Base-by-base conservation (phyloP, 2,329 filamentous ascomycete genomes). In the Penicillium sclerotiorum region DNA sequence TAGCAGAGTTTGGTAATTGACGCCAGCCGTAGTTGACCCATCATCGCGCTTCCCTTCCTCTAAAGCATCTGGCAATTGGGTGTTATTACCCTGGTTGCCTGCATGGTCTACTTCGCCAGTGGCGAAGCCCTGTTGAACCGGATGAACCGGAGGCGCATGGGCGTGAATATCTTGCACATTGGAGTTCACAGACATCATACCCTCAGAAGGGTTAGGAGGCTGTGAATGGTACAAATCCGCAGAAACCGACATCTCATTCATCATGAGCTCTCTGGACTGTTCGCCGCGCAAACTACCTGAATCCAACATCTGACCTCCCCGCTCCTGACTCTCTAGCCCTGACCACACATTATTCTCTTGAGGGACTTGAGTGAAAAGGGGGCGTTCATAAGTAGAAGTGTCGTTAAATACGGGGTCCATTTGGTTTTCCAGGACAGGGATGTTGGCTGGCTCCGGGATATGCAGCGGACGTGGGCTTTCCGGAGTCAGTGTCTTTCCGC, bases 371-470 rank as follows among this genome's bases (percentile, higher is more conserved):
- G 62, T 50, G 43, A 54, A 50, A 32, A 64, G 62, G 30, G 68
- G 68, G 63, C 76, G 80, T 52, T 75, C 75, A 67, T 83, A 82
- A 55, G 79, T 80, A 46, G 83, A 77, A 48, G 83, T 83, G 68
- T 87, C 84, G 72, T 86, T 85, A 77, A 88, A 87, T 60, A 81
- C 74, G 47, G 84, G 83, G 72, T 89, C 85, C 81, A 84, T 89
- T 73, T 88, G 85, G 66, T 86, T 84, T 66, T 85, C 80, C 64
- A 89, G 76, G 47, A 89, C 81, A 50, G 86, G 84, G 52, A 89
- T 87, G 59, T 83, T 86, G 60, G 83, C 80, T 45, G 85, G 84
- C 69, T 86, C 82, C 58, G 85, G 80, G 58, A 85, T 76, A 70
- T 88, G 84, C 61, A 88, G 72, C 59, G 86, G 86, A 62, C 85